phyloP scores from a whole-genome alignment of 2,329 filamentous ascomycete genomes.

The Immersiporthe knoxdaviesiana region DNA sequence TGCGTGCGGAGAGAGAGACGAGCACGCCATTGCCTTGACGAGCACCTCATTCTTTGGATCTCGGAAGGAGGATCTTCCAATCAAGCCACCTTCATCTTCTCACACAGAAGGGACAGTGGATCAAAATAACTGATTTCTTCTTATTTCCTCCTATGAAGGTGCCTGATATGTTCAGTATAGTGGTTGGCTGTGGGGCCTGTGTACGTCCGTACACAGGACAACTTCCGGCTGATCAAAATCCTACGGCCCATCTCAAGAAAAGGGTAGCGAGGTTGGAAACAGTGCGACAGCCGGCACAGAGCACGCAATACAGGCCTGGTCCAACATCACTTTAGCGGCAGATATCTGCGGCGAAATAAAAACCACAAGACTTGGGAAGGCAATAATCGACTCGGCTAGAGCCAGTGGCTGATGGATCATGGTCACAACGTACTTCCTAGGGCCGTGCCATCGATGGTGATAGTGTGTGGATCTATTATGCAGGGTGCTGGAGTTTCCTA shows the following conservation, averaged over 20 bases:
- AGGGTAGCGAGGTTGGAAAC: neutral
- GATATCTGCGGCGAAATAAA: neutral
- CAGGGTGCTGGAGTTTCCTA: neutral
- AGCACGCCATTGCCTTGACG: conserved; percentile 14
- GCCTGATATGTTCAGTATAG: neutral
- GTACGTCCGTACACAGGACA: too few species aligned
- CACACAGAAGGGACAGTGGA: neutral
- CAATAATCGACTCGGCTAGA: neutral
- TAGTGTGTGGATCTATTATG: conserved; percentile 19
- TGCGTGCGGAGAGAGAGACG: conserved; percentile 21
- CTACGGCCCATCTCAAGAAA: neutral
- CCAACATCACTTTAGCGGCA: conserved; percentile 28
- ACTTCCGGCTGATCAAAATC: neutral
- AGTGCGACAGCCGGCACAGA: conserved; percentile 14
- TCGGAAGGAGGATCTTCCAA: conserved; percentile 7
- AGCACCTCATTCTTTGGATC: conserved; percentile 20
- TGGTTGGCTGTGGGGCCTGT: conserved; percentile 5
- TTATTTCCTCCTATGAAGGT: neutral
- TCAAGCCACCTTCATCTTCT: neutral
- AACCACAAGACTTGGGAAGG: neutral
- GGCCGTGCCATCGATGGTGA: conserved; percentile 21
- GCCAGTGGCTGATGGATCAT: neutral
- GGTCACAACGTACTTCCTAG: neutral
- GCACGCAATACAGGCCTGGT: conserved; percentile 24
- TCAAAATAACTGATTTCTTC: neutral